Base-by-base conservation (phyloP, 2,329 filamentous ascomycete species). In the Diaporthe caulivora region DNA sequence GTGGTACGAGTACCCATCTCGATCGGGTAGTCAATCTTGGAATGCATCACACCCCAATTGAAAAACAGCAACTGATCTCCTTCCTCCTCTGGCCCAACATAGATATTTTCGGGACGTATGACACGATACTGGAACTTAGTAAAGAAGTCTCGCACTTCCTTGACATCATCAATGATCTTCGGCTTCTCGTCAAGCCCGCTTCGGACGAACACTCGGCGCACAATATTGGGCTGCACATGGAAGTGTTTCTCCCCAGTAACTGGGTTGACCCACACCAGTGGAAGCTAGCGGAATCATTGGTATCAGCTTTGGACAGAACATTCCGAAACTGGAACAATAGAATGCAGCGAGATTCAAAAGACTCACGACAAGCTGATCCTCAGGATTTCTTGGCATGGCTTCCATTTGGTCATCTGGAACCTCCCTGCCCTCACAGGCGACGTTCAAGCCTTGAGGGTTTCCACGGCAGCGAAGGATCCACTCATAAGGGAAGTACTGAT, bases 211-310 rank as follows among this genome's bases (percentile, higher is more conserved):
- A 85, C 77, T 55, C 80, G 81, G 53, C 81, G 83, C 29, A 86
- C 83, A 76, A 83, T 81, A 75, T 86, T 82, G 8, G 83, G 82
- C 69, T 82, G 83, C 68, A 83, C 81, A 29, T 53, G 51, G 24
- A 53, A 53, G 51, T 53, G 51, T 24, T 53, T 53, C 8, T 11
- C 51, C 6, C 83, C 82, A 0, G 83, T 82, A 7, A 78, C 77
- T 0, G 85, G 84, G 68, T 86, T 86, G 15, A 84, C 78, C 84
- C 84, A 86, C 1, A 86, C 84, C 80, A 86, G 83, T 1, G 85
- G 84, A 75, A 62, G 58, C 58, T 62, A 34, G 37, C 58, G 17
- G n/a, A 47, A 64, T 6, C 7, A 11, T 26, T 13, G 10, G 21
- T 17, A 24, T 53, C 51, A 53, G 51, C 51, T 53, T 29, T 34